Conservation (phyloP, 2,329 filamentous ascomycete genomes). For the Exophiala sp. region DNA sequence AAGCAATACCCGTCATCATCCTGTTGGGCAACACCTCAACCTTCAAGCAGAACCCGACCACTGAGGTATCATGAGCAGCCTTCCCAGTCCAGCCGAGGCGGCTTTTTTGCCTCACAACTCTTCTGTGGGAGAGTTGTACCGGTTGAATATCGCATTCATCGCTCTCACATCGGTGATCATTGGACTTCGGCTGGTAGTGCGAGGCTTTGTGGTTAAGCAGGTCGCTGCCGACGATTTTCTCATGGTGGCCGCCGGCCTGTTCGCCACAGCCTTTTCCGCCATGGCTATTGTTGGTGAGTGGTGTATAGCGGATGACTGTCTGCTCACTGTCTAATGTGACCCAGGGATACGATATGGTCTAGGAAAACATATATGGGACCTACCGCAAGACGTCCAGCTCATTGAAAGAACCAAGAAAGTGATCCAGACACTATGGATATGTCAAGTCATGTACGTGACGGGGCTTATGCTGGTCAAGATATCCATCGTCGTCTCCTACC, state of each 20-base stretch:
- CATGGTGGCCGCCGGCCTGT: slow-evolving; percentile 24
- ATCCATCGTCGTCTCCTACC: slow-evolving; percentile 32
- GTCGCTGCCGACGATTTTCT: slow-evolving; percentile 25
- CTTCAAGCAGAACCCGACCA: not conserved
- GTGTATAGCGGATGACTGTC: not conserved
- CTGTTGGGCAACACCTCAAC: not conserved
- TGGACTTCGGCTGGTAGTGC: slow-evolving; percentile 17
- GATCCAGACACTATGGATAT: slow-evolving; percentile 41
- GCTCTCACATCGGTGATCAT: slow-evolving; percentile 21
- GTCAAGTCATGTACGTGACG: slow-evolving; percentile 46
- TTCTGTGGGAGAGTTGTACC: slow-evolving; percentile 18
- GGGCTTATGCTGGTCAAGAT: slow-evolving; percentile 35
- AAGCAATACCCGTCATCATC: not conserved
- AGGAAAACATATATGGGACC: slow-evolving; percentile 31
- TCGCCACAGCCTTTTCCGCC: slow-evolving; percentile 22
- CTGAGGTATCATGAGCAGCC: not conserved
- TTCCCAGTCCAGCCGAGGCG: not conserved
- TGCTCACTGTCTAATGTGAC: not conserved
- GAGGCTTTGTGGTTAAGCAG: slow-evolving; percentile 24
- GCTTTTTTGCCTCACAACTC: slow-evolving; percentile 20
- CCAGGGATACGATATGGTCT: slow-evolving; percentile 30
- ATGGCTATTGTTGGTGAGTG: slow-evolving; percentile 25
- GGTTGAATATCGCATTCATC: slow-evolving; percentile 24
- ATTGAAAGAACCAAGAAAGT: slow-evolving; percentile 26
- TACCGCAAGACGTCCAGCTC: slow-evolving; percentile 25